Conservation (phyloP, 805 yeast species). For the Wickerhamiella sorbophila region DNA sequence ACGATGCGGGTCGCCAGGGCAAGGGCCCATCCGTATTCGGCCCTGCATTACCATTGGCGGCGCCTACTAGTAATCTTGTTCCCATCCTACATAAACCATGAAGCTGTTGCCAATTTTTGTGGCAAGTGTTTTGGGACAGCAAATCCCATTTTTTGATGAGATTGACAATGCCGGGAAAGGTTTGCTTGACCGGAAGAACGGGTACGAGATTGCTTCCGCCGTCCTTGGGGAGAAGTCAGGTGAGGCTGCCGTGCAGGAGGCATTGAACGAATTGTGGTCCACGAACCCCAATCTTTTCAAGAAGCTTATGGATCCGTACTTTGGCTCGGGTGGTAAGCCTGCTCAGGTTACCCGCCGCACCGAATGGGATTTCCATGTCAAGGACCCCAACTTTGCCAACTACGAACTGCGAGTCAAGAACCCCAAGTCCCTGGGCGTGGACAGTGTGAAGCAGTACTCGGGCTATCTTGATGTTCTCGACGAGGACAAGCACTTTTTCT, state of each 20-base stretch:
- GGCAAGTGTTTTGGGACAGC: neutral
- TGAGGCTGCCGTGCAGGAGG: conserved; percentile 2
- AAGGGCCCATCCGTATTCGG: too few relatives aligned
- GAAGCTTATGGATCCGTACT: conserved; percentile 4
- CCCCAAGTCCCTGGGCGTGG: conserved; percentile 63
- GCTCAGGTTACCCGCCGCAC: conserved; percentile 5
- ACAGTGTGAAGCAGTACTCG: conserved; percentile 62
- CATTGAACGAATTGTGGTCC: conserved; percentile 5
- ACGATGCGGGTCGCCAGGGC: too few relatives aligned
- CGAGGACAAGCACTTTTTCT: conserved; percentile 85
- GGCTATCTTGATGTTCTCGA: conserved; percentile 67
- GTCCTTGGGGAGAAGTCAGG: neutral
- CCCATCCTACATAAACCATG: neutral
- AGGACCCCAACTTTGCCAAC: conserved; percentile 19
- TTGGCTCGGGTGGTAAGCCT: conserved; percentile 9
- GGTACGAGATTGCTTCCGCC: neutral
- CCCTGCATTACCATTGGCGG: too few relatives aligned
- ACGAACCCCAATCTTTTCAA: conserved; percentile 5
- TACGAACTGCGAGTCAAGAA: conserved; percentile 47
- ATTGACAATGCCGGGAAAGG: neutral
- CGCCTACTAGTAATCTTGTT: neutral
- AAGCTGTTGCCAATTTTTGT: neutral
- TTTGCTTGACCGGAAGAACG: neutral
- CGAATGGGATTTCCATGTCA: conserved; percentile 10
- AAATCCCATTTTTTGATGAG: neutral